Base-by-base conservation (phyloP, 1,284 basidiomycete species). In the Ganoderma sp. region DNA sequence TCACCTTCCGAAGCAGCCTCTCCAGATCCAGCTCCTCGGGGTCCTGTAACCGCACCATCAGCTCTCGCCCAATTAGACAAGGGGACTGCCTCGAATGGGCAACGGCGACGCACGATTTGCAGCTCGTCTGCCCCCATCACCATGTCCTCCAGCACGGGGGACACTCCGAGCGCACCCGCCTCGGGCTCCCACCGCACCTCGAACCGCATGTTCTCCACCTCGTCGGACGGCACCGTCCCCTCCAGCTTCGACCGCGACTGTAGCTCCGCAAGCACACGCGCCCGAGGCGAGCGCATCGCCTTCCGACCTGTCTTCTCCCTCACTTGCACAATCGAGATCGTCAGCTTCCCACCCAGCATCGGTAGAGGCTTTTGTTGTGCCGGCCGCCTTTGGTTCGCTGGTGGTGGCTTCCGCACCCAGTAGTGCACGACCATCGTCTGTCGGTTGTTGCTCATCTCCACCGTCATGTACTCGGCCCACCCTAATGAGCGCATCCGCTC, bases 401-500 rank as follows among this genome's bases (percentile, higher is more conserved):
- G 71, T 25, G 81, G 78, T n/a, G 83, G 79, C 67, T 82, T 82
- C 45, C 88, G 88, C 66, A 90, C 80, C 93, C 93, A 95, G 76
- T 95, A 95, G 7, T 87, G 87, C 15, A 88, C 84, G 3, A 83
- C 85, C 74, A 95, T 81, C 1, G 83, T 84, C 77, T 89, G 90
- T 41, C 91, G 84, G 74, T 90, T 85, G 57, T 84, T 82, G 7
- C 82, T 84, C 83, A 93, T 88, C 54, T 86, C 84, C 3, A 93
- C 84, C 10, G 82, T 84, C 52, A 94, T 77, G 76, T 87, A 90
- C 28, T 94, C 87, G 5, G 85, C 87, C 92, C 92, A 94, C 22
- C 93, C 93, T 14, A 94, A 81, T n/a, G 86, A 86, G 50, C 90
- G 84, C 84, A 94, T 86, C 43, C 90, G 84, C 74, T 88, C 81